Evolutionary conservation across 1,139 yeast species (phyloP).

Genomic region (Pichia sp.): DNA sequence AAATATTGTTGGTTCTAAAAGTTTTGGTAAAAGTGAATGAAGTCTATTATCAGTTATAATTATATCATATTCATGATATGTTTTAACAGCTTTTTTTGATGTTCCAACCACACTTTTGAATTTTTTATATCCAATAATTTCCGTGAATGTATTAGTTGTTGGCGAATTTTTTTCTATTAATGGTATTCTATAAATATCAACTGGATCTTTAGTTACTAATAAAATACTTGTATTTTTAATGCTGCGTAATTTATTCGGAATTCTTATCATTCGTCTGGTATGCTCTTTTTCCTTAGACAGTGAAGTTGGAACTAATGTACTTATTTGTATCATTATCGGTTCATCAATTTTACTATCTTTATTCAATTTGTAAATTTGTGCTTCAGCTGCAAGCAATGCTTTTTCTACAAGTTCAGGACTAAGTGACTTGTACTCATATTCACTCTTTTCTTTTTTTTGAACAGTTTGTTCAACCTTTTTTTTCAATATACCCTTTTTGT

Average conservation of each 20-base stretch:
- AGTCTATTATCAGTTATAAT: slow-evolving; percentile 62
- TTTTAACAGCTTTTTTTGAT: slow-evolving; percentile 37
- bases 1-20: slow-evolving; percentile 53
- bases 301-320: slow-evolving; percentile 44
- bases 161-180: slow-evolving; percentile 43
- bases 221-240: slow-evolving; percentile 45
- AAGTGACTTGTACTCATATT: slow-evolving; percentile 9
- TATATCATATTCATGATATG: slow-evolving; percentile 58
- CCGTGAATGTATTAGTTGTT: slow-evolving; percentile 54
- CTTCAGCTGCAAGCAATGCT: slow-evolving; percentile 16
- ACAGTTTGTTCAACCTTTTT: background rate
- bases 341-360: slow-evolving; percentile 22
- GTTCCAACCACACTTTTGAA: slow-evolving; percentile 42
- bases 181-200: slow-evolving; percentile 44
- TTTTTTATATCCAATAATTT: slow-evolving; percentile 52
- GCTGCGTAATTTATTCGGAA: slow-evolving; percentile 45
- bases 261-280: slow-evolving; percentile 59
- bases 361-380: slow-evolving; percentile 16
- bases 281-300: slow-evolving; percentile 47
- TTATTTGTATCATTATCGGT: slow-evolving; percentile 47
- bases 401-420: slow-evolving; percentile 3
- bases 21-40: slow-evolving; percentile 49
- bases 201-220: slow-evolving; percentile 64
- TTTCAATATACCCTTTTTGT: slow-evolving; percentile 8
- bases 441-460: slow-evolving; percentile 2